A percentile compares a stretch with the other conserved stretches of the same genome.
Conservation (phyloP, 225 moss, liverwort and hornwort species). For the Pseudisothecium myosuroides region DNA sequence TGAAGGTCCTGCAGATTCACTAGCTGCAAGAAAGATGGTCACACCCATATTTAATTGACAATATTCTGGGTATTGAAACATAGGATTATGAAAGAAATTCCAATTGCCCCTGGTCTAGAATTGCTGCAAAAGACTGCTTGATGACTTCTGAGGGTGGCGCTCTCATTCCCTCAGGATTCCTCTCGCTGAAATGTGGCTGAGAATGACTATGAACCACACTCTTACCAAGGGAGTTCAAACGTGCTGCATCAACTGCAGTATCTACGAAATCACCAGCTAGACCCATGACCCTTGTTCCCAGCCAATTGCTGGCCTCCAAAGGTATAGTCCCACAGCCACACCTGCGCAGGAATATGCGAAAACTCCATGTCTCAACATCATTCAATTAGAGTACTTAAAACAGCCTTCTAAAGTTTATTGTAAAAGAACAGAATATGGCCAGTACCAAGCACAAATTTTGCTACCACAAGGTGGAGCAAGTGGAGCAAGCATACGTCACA, state of each 20-base stretch:
- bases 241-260: constrained; percentile 57
- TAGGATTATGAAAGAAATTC: background rate
- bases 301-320: constrained; percentile 65
- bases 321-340: constrained; percentile 92
- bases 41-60: background rate
- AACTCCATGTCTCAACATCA: background rate
- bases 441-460: background rate
- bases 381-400: background rate
- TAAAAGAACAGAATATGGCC: background rate
- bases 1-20: constrained; percentile 36
- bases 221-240: constrained; percentile 53
- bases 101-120: background rate
- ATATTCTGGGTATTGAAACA: background rate
- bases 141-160: background rate
- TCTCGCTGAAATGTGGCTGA: background rate
- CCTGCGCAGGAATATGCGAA: constrained; percentile 16
- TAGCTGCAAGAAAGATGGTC: constrained; percentile 10
- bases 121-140: background rate
- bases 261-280: constrained; percentile 61
- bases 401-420: background rate
- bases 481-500: background rate
- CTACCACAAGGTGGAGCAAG: background rate
- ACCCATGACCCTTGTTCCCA: constrained; percentile 41
- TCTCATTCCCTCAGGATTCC: background rate
- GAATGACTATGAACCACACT: background rate